Conservation (phyloP, 2,329 filamentous ascomycete genomes). For the Chaetomium olivaceum region DNA sequence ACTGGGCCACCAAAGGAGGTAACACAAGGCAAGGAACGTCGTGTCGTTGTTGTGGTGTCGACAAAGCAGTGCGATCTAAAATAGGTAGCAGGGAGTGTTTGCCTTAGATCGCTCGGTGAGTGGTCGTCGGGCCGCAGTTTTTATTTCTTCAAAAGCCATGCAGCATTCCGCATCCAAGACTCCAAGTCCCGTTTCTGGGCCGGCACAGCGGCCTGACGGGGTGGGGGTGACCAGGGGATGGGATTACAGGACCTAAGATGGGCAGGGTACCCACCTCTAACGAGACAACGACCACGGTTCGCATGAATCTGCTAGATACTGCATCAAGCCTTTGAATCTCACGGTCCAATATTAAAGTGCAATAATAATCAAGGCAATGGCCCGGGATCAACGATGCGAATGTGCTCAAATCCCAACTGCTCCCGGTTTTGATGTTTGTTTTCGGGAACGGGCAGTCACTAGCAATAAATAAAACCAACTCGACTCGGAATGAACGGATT, state of each 20-base stretch:
- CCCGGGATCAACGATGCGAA: no score
- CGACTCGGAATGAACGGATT: not conserved
- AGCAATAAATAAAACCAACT: no score
- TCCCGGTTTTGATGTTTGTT: no score
- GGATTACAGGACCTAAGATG: constrained; percentile 16
- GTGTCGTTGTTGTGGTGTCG: not conserved
- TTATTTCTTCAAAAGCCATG: constrained; percentile 3
- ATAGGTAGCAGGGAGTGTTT: not conserved
- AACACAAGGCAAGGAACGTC: not conserved
- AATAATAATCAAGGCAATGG: not conserved
- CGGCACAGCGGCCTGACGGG: constrained; percentile 11
- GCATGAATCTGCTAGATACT: not conserved
- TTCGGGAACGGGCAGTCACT: not conserved
- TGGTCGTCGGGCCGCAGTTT: constrained; percentile 13
- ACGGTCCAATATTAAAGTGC: no score
- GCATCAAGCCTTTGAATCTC: no score
- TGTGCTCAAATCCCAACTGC: no score
- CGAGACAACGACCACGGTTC: not conserved
- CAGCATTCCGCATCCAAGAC: not conserved
- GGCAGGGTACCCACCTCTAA: not conserved
- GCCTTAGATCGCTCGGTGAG: not conserved
- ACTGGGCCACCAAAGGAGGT: not conserved
- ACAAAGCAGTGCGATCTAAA: not conserved
- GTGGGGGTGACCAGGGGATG: not conserved
- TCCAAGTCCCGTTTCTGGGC: not conserved